phyloP scores from a whole-genome alignment of 2,329 filamentous ascomycete species.

The Neospermospora avenae region DNA sequence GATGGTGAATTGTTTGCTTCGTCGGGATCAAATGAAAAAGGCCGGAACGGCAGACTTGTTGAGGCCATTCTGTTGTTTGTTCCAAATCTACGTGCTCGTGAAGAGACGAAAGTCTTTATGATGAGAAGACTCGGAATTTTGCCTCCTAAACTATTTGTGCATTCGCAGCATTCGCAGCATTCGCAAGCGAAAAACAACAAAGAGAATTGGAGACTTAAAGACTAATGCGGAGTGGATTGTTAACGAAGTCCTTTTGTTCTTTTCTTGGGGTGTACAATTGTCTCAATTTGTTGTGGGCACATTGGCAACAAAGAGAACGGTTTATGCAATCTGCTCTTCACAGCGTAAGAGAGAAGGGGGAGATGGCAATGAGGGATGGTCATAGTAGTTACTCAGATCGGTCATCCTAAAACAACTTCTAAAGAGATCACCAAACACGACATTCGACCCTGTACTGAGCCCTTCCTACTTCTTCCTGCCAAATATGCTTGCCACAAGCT shows the following conservation, averaged over 20 bases:
- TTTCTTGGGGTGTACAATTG: too few species aligned
- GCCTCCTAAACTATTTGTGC: neutral
- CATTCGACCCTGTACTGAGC: neutral
- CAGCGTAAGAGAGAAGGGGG: too few species aligned
- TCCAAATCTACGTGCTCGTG: neutral
- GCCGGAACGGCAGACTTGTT: neutral
- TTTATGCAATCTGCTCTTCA: neutral
- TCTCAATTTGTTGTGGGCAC: neutral
- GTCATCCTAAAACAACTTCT: neutral
- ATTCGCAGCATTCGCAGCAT: too few species aligned
- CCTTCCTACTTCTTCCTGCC: slow-evolving; percentile 10
- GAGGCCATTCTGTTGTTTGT: neutral
- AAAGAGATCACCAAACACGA: neutral
- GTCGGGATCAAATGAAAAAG: neutral
- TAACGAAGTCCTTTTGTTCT: neutral
- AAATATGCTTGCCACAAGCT: slow-evolving; percentile 27
- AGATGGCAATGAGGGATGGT: too few species aligned
- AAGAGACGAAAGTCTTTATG: neutral
- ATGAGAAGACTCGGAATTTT: neutral
- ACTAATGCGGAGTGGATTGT: neutral
- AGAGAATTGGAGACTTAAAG: neutral
- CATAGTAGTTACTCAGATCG: too few species aligned
- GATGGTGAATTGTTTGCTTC: neutral
- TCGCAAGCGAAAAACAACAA: neutral
- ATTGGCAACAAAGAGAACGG: neutral